Base-by-base conservation (phyloP, 2,329 filamentous ascomycete genomes). In the Colletotrichum zoysiae region DNA sequence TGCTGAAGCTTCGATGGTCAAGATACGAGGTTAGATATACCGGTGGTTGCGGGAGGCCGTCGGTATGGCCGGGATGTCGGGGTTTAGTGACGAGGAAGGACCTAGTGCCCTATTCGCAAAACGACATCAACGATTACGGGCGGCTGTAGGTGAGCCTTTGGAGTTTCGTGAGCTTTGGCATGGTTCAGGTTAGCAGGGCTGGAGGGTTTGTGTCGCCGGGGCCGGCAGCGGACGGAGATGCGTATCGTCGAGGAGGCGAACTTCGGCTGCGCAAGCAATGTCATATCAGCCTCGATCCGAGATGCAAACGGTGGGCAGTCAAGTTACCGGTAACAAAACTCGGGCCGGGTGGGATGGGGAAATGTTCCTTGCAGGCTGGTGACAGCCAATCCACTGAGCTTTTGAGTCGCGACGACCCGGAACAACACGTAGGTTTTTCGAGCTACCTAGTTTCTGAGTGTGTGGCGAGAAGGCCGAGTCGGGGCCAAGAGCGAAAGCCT, bases 81-180 rank as follows among this genome's bases (percentile, higher is more conserved):
- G 20, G 16, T 35, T 26, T 44, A 33, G 33, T 26, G n/a, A 23
- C 18, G 35, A 30, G n/a, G 48, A 38, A 20, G 48, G 18, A 35
- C 33, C 12, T 1, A 14, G 46, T 26, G 23, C 44, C 14, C 26
- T n/a, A 14, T 26, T 59, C 44, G 30, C 20, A 48, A 33, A 12
- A 9, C n/a, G 14, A 35, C 14, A 38, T 59, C n/a, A 46, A 23
- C n/a, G 38, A 42, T 62, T 46, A 55, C 35, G 65, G 35, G 48
- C 40, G 57, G 57, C 57, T 38, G 5, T 46, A 48, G 38, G 38
- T 26, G 14, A 53, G 46, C 65, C 57, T 50, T 38, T 23, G 26
- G 26, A n/a, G 48, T 53, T 30, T 35, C 8, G 48, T 67, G 20
- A 18, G 35, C 35, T 46, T 35, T 50, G 57, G 56, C 65, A 67